phyloP scores from a whole-genome alignment of 306 rosid genomes.

The Sophora flavescens region DNA sequence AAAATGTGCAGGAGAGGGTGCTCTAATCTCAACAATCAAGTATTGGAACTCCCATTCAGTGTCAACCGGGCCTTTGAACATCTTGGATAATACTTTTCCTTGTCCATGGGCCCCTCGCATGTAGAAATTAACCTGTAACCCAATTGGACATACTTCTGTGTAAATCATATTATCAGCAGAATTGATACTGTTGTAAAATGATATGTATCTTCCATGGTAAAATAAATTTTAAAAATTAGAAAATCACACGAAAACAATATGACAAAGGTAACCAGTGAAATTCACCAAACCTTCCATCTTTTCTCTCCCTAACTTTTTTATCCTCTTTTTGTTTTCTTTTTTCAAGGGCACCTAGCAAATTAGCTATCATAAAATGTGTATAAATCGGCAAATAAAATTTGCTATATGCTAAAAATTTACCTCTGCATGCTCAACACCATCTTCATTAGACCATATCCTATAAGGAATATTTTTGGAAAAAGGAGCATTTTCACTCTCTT shows the following conservation, averaged over 20 bases:
- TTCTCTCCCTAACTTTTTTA: no score
- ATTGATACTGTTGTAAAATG: conserved; percentile 14
- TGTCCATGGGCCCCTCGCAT: conserved; percentile 91
- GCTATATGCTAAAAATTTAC: conserved; percentile 45
- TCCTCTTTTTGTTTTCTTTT: neutral
- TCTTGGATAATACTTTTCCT: conserved; percentile 83
- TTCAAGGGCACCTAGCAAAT: neutral
- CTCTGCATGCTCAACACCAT: conserved; percentile 89
- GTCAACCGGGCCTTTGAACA: conserved; percentile 81
- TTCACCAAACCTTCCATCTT: neutral
- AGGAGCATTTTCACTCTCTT: conserved; percentile 95
- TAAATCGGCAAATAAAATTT: conserved; percentile 18
- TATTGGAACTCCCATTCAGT: conserved; percentile 81
- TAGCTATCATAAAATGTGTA: neutral
- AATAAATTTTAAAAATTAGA: neutral
- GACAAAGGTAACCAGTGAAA: neutral
- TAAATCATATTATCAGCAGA: conserved; percentile 18
- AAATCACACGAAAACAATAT: neutral
- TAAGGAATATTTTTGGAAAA: conserved; percentile 94
- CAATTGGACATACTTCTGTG: conserved; percentile 34
- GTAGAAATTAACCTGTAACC: conserved; percentile 60
- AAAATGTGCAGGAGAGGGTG: conserved; percentile 79
- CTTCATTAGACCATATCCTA: conserved; percentile 91
- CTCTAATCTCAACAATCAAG: conserved; percentile 82
- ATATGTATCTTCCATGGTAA: conserved; percentile 31